phyloP scores from a whole-genome alignment of 2,329 filamentous ascomycete species.

The Pseudogymnoascus sp. region DNA sequence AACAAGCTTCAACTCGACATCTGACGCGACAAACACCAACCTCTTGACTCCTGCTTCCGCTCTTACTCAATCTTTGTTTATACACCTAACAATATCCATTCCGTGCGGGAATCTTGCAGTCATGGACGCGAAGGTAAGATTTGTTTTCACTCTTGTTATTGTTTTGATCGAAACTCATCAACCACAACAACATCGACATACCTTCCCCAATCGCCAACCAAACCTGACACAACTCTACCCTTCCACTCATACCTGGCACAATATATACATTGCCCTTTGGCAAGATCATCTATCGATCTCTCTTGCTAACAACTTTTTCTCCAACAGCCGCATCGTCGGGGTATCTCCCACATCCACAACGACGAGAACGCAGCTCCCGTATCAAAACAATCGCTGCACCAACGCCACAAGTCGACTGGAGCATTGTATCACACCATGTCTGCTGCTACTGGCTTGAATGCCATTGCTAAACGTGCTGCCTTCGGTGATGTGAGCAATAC shows the following conservation, averaged over 20 bases:
- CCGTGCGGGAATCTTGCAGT: constrained; percentile 12
- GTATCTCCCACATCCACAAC: constrained; percentile 48
- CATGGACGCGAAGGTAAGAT: constrained; percentile 37
- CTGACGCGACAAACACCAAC: not conserved
- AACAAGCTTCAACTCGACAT: not conserved
- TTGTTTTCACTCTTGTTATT: constrained; percentile 8
- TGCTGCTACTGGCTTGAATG: constrained; percentile 49
- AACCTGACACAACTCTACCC: constrained; percentile 17
- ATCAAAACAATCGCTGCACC: constrained; percentile 57
- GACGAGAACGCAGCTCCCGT: constrained; percentile 61
- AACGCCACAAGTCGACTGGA: constrained; percentile 74
- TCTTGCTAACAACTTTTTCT: constrained; percentile 23
- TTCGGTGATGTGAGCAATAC: constrained; percentile 80
- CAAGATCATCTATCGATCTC: not conserved
- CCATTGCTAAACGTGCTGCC: constrained; percentile 63
- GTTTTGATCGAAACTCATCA: not conserved
- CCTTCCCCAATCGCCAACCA: not conserved
- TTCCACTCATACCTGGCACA: constrained; percentile 13
- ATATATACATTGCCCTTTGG: not conserved
- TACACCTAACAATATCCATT: not conserved
- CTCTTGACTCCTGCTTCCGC: not conserved
- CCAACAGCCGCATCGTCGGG: constrained; percentile 58
- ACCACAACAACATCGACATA: not conserved
- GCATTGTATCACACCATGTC: constrained; percentile 44
- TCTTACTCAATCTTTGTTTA: not conserved